Evolutionary conservation across 1,139 yeast genomes (phyloP).

Genomic region (Hansenula lynferdii): DNA sequence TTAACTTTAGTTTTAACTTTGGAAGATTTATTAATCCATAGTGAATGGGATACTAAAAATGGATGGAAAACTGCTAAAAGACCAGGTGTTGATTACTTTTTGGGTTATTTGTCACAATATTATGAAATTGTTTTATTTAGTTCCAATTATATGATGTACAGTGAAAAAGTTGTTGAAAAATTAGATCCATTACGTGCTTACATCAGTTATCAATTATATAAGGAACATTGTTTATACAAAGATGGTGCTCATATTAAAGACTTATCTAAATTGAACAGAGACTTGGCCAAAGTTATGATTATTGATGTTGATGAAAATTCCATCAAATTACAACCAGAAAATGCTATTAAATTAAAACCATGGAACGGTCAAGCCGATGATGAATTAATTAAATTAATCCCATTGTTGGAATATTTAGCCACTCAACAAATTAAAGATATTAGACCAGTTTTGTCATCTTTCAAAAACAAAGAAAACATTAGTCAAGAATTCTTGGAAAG

Average conservation of each 20-base stretch:
- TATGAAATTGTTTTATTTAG: conserved; percentile 93
- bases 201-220: conserved; percentile 79
- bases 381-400: conserved; percentile 72
- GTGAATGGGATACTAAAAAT: conserved; percentile 85
- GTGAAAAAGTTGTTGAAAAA: conserved; percentile 80
- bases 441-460: conserved; percentile 79
- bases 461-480: conserved; percentile 52
- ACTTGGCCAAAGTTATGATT: conserved; percentile 71
- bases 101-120: conserved; percentile 91
- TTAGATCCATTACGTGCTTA: conserved; percentile 92
- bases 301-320: conserved; percentile 76
- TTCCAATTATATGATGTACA: conserved; percentile 78
- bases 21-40: conserved; percentile 87
- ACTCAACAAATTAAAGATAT: conserved; percentile 89
- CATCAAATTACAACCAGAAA: conserved; percentile 83
- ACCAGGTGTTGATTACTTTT: conserved; percentile 96
- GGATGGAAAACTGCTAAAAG: conserved; percentile 99
- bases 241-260: conserved; percentile 87
- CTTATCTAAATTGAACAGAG: conserved; percentile 85
- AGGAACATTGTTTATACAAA: conserved; percentile 83
- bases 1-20: conserved; percentile 82
- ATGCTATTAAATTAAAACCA: conserved; percentile 74
- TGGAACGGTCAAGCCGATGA: conserved; percentile 91
- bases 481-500: conserved; percentile 79
- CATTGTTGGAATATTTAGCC: conserved; percentile 91